Percentiles rank a stretch among this genome's conserved stretches.
Evolutionary conservation across 163 green algal species (phyloP).

Genomic region (Coccomyxa subellipsoidea): DNA sequence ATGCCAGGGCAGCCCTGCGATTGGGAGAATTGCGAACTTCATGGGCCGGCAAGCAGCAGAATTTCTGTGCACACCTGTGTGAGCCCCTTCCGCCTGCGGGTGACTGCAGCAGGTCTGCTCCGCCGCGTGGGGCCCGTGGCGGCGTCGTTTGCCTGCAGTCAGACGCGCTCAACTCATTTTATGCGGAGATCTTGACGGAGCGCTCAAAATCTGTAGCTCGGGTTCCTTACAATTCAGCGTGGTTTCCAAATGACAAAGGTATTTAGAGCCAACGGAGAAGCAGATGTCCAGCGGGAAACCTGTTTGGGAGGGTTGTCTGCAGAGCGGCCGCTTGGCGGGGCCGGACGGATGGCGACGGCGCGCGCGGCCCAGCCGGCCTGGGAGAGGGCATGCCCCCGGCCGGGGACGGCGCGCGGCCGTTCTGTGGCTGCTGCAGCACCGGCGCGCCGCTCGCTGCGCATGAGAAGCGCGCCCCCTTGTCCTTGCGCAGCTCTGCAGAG

Average conservation of each 20-base stretch:
- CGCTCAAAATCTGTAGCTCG: too few species aligned
- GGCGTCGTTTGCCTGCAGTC: not conserved
- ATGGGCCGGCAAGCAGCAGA: not conserved
- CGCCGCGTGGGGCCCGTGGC: too few species aligned
- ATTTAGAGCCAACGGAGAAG: too few species aligned
- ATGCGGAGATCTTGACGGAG: too few species aligned
- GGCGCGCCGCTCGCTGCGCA: conserved; percentile 54
- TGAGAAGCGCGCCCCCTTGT: conserved; percentile 50
- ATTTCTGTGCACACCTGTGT: not conserved
- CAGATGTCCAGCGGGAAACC: too few species aligned
- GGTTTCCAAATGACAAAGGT: too few species aligned
- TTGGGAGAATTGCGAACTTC: too few species aligned
- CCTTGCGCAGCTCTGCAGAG: conserved; percentile 70
- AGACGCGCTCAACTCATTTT: not conserved
- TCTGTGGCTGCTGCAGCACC: not conserved
- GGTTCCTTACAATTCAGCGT: too few species aligned
- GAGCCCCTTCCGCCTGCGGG: not conserved
- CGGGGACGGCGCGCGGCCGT: not conserved
- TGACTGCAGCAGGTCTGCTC: not conserved
- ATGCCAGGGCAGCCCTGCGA: too few species aligned
- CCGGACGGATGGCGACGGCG: not conserved
- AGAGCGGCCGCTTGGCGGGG: not conserved
- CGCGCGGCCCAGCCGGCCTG: not conserved
- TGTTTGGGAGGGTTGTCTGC: not conserved
- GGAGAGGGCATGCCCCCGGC: not conserved